These are phyloP conservation scores for Crassisporium funariophilum DNA, from an alignment of 768 basidiomycete genomes.

Conservation along the genomic window DNA sequence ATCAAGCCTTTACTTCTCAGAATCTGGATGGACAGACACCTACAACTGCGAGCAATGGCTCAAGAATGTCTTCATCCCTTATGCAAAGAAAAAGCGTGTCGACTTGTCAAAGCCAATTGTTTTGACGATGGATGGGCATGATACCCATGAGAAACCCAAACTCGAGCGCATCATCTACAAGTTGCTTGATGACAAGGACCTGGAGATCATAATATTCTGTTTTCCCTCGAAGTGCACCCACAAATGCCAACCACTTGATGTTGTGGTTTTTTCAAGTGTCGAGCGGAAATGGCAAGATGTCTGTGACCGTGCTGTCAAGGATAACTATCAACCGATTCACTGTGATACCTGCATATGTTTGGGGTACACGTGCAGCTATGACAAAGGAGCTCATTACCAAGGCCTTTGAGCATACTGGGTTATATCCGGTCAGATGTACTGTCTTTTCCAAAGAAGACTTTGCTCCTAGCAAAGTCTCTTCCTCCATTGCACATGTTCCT, in stretches of 20 bases:
- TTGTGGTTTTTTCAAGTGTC: conserved; percentile 26
- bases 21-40: conserved; percentile 39
- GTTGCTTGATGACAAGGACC: conserved; percentile 5
- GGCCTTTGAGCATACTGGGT: conserved; percentile 25
- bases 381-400: conserved; percentile 22
- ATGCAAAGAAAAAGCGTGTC: conserved; percentile 16
- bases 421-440: conserved; percentile 22
- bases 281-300: conserved; percentile 8
- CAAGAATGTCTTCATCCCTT: conserved; percentile 29
- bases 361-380: conserved; percentile 1
- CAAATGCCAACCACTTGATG: conserved; percentile 39
- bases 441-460: conserved; percentile 20
- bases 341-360: conserved; percentile 14
- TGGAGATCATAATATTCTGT: conserved; percentile 27
- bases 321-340: conserved; percentile 14
- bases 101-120: conserved; percentile 24
- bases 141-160: conserved; percentile 29
- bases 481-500: conserved; percentile 9
- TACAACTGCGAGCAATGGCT: conserved; percentile 29
- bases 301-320: conserved; percentile 1
- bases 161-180: conserved; percentile 18
- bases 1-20: conserved; percentile 27
- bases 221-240: conserved; percentile 39
- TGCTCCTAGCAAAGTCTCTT: conserved; percentile 10
- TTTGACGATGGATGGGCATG: conserved; percentile 39